A percentile compares a stretch with the other conserved stretches of the same genome.
These are phyloP conservation scores for Sphaerulina musiva DNA, from an alignment of 2,329 filamentous ascomycete genomes.

Conservation along the genomic window DNA sequence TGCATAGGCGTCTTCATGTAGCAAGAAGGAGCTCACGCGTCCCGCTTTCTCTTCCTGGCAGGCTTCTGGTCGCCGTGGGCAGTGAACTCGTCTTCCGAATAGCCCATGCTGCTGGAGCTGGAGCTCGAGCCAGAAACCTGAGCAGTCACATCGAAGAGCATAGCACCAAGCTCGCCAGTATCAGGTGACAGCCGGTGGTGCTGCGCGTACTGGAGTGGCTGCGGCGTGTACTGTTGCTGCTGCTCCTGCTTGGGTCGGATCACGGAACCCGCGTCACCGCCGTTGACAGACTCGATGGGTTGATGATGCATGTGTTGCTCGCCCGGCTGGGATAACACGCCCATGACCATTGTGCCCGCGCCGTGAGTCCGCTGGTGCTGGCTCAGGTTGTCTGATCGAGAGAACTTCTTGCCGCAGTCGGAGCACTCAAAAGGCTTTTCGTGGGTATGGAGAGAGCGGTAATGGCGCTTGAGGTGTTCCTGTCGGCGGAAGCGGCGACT, in stretches of 20 bases:
- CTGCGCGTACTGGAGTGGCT: conserved; percentile 19
- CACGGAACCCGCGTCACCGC: conserved; percentile 31
- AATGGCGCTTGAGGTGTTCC: conserved; percentile 97
- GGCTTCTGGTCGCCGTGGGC: conserved; percentile 31
- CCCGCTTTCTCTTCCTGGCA: conserved; percentile 39
- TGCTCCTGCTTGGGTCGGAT: conserved; percentile 33
- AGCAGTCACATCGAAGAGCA: conserved; percentile 69
- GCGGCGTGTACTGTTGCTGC: conserved; percentile 20
- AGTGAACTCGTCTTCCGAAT: conserved; percentile 27
- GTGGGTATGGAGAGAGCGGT: conserved; percentile 94
- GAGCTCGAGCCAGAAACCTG: conserved; percentile 57
- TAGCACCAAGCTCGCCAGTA: conserved; percentile 62
- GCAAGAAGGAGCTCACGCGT: conserved; percentile 31
- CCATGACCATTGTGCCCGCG: conserved; percentile 83
- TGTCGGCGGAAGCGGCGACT: conserved; percentile 95
- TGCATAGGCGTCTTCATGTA: conserved; percentile 9
- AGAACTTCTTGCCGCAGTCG: conserved; percentile 99
- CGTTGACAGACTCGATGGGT: conserved; percentile 32
- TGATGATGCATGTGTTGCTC: conserved; percentile 30
- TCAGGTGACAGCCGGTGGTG: conserved; percentile 41
- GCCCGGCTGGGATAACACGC: conserved; percentile 51
- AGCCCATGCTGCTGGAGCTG: conserved; percentile 37
- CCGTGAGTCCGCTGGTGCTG: conserved; percentile 95
- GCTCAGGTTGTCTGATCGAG: conserved; percentile 90
- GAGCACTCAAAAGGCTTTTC: conserved; percentile 98